phyloP scores from a whole-genome alignment of 352 stramenopile species.

The Phytophthora megakarya region DNA sequence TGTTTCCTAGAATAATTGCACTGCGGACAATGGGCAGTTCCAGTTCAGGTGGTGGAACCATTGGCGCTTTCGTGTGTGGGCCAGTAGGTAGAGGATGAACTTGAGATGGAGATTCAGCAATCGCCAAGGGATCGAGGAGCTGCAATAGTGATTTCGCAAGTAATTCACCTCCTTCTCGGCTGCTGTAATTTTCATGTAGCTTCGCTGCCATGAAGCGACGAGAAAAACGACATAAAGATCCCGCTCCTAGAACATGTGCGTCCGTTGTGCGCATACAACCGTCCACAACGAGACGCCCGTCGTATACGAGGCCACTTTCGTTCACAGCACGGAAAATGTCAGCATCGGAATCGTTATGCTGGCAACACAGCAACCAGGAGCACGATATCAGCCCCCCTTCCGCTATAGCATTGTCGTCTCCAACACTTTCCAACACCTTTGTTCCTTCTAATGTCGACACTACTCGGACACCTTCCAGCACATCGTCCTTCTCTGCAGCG shows the following conservation, averaged over 20 bases:
- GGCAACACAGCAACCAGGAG: conserved; percentile 81
- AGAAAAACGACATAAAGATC: conserved; percentile 81
- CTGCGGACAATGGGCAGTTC: conserved; percentile 63
- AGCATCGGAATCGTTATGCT: conserved; percentile 83
- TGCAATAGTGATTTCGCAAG: conserved; percentile 67
- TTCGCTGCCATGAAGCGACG: conserved; percentile 78
- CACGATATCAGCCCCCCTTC: conserved; percentile 50
- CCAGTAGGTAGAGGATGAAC: conserved; percentile 19
- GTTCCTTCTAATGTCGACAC: conserved; percentile 24
- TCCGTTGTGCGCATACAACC: conserved; percentile 87
- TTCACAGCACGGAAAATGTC: conserved; percentile 92
- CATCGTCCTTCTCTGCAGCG: conserved; percentile 27
- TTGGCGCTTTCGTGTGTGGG: conserved; percentile 25
- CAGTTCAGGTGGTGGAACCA: conserved; percentile 72
- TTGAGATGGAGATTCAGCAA: conserved; percentile 3
- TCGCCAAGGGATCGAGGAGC: conserved; percentile 63
- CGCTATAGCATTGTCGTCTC: background rate
- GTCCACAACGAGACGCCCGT: conserved; percentile 91
- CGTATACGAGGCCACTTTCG: conserved; percentile 91
- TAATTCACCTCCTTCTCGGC: conserved; percentile 75
- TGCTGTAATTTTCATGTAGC: conserved; percentile 79
- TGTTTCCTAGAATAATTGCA: conserved; percentile 50
- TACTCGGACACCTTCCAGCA: conserved; percentile 53
- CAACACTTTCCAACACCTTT: conserved; percentile 1
- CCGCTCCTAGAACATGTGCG: conserved; percentile 67